Evolutionary conservation across 2,329 filamentous ascomycete species (phyloP).

Genomic region (Alternaria hordeiaustralica): DNA sequence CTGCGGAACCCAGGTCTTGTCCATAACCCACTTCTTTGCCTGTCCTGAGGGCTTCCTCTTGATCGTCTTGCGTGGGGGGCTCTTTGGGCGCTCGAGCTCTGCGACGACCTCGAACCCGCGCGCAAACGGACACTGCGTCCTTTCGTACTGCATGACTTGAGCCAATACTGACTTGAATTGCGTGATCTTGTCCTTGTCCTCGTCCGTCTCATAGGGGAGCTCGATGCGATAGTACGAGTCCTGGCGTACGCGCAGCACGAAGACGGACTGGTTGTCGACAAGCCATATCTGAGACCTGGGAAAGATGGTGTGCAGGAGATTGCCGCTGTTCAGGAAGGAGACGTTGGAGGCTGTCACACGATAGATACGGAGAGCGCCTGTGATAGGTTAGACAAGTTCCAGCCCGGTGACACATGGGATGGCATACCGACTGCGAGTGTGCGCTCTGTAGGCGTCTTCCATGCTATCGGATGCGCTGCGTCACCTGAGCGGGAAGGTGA

Average conservation of each 20-base stretch:
- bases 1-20: slow-evolving; percentile 57
- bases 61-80: slow-evolving; percentile 56
- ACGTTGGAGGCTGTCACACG: slow-evolving; percentile 80
- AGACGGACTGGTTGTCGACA: slow-evolving; percentile 82
- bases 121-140: slow-evolving; percentile 85
- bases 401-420: not conserved
- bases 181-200: slow-evolving; percentile 69
- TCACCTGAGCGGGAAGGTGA: slow-evolving; percentile 48
- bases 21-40: slow-evolving; percentile 59
- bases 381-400: slow-evolving; percentile 8
- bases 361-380: slow-evolving; percentile 81
- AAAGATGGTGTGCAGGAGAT: slow-evolving; percentile 82
- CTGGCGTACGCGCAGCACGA: slow-evolving; percentile 83
- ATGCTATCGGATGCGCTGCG: slow-evolving; percentile 67
- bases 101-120: slow-evolving; percentile 76
- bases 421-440: slow-evolving; percentile 77
- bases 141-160: slow-evolving; percentile 82
- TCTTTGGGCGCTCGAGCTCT: slow-evolving; percentile 71
- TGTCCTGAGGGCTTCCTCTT: slow-evolving; percentile 65
- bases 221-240: slow-evolving; percentile 93
- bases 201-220: slow-evolving; percentile 69
- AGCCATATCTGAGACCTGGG: slow-evolving; percentile 94
- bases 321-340: slow-evolving; percentile 85
- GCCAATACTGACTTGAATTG: slow-evolving; percentile 73
- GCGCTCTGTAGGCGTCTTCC: slow-evolving; percentile 77